Evolutionary conservation across 2,329 filamentous ascomycete genomes (phyloP), one percentile per base, ranked within the genome.

Genomic region (Plectosphaerella sp.): DNA sequence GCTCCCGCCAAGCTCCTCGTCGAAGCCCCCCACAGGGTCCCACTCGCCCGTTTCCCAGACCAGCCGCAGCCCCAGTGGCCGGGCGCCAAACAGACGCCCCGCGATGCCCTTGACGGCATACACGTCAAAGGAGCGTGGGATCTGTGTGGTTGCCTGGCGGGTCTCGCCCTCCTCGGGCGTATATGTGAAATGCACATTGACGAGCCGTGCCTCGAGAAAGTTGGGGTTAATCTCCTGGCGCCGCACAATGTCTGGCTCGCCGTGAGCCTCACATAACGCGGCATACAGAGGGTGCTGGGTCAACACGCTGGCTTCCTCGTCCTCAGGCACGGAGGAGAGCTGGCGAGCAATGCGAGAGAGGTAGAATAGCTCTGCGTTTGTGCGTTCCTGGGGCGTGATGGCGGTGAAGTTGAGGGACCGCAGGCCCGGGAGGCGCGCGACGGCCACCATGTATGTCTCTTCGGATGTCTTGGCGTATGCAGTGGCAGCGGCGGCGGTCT

Each of bases 311-410:
- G 68, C 69, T 58, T 86, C 79, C 2, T 74, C 68, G 3, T 67
- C 68, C 52, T 82, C 76, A 0, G 82, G 72, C 0, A 83, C 79
- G 4, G 77, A 72, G 1, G 84, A 79, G 39, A 97, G 74, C 64
- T 94, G 89, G 56, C 84, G 85, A 11, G 82, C 88, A 53, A 97
- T 94, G 50, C 88, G 82, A 1, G 87, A 89, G 11, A 97, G 82
- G 67, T 99, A 99, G 67, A 96, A 99, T 62, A 93, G 86, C 61
- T 97, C 94, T 5, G 91, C 91, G 62, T 97, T 94, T 50, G 83
- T 78, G 16, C 93, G 84, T 66, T 97, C 92, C 42, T 86, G 82
- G 1, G 75, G 60, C 0, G 84, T 85, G 59, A 97, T 85, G 15
- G 74, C 72, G 56, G 84, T 85, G 65, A 89, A 91, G 65, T 94